phyloP scores from a whole-genome alignment of 768 basidiomycete genomes.

The Crassisporium funariophilum region DNA sequence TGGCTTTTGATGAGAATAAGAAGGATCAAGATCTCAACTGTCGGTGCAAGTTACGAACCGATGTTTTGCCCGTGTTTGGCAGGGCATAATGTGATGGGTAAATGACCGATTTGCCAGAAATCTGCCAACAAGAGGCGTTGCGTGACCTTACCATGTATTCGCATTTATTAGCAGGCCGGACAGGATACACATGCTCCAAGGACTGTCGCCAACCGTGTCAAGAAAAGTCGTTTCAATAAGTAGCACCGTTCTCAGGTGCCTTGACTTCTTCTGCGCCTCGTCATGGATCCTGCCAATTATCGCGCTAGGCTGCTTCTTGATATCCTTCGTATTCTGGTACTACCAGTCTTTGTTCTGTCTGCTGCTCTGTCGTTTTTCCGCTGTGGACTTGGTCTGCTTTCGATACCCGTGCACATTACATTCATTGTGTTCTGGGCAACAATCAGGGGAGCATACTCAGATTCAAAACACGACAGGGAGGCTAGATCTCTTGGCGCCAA shows the following conservation, averaged over 20 bases:
- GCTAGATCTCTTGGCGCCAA: conserved; percentile 52
- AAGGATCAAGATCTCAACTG: conserved; percentile 6
- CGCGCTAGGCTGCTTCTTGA: conserved; percentile 54
- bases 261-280: conserved; percentile 7
- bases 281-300: conserved; percentile 47
- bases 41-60: too few species aligned
- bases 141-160: conserved; percentile 14
- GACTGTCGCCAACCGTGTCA: neutral
- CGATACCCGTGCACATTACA: conserved; percentile 38
- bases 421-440: conserved; percentile 46
- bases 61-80: too few species aligned
- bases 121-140: conserved; percentile 6
- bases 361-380: conserved; percentile 27
- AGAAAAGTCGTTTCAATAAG: neutral
- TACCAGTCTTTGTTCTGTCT: conserved; percentile 43
- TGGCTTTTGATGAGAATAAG: conserved; percentile 8
- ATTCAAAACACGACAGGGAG: conserved; percentile 41
- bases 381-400: conserved; percentile 35
- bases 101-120: too few species aligned
- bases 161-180: conserved; percentile 13
- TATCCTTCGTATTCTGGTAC: conserved; percentile 39
- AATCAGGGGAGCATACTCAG: conserved; percentile 34
- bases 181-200: conserved; percentile 17
- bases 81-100: too few species aligned
- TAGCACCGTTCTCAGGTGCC: conserved; percentile 2